Conservation (phyloP, 805 yeast species). For the Yarrowia bubula region DNA sequence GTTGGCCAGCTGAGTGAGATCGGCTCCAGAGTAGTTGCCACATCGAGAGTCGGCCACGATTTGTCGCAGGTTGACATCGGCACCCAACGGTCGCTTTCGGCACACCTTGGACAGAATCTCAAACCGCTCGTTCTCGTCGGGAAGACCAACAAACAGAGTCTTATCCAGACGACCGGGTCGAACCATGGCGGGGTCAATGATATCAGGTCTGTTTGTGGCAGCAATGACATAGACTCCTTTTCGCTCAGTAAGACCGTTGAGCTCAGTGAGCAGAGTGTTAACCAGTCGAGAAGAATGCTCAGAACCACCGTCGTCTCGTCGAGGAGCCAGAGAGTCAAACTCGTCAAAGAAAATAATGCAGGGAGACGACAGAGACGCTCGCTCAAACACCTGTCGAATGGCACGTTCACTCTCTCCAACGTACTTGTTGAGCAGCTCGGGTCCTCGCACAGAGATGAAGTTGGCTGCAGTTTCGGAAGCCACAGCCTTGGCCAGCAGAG, state of each 20-base stretch:
- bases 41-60: conserved; percentile 78
- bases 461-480: conserved; percentile 97
- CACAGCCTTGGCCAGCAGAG: conserved; percentile 92
- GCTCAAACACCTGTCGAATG: conserved; percentile 84
- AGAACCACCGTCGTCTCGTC: conserved; percentile 82
- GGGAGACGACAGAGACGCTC: conserved; percentile 91
- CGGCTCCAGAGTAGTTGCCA: conserved; percentile 93
- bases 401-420: conserved; percentile 97
- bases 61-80: conserved; percentile 55
- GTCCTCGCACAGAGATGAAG: conserved; percentile 93
- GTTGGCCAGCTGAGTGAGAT: conserved; percentile 82
- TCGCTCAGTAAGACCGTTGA: conserved; percentile 91
- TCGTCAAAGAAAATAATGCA: conserved; percentile 96
- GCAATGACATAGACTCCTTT: conserved; percentile 93
- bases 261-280: conserved; percentile 87
- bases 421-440: conserved; percentile 88
- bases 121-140: conserved; percentile 69
- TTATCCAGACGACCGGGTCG: conserved; percentile 96
- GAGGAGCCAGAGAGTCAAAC: conserved; percentile 91
- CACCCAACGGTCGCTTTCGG: conserved; percentile 67
- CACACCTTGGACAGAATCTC: conserved; percentile 82
- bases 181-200: conserved; percentile 97
- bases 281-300: conserved; percentile 93
- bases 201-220: conserved; percentile 96
- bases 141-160: conserved; percentile 86